Conservation (phyloP, 208 protist genomes). For the Crithidia fasciculata region DNA sequence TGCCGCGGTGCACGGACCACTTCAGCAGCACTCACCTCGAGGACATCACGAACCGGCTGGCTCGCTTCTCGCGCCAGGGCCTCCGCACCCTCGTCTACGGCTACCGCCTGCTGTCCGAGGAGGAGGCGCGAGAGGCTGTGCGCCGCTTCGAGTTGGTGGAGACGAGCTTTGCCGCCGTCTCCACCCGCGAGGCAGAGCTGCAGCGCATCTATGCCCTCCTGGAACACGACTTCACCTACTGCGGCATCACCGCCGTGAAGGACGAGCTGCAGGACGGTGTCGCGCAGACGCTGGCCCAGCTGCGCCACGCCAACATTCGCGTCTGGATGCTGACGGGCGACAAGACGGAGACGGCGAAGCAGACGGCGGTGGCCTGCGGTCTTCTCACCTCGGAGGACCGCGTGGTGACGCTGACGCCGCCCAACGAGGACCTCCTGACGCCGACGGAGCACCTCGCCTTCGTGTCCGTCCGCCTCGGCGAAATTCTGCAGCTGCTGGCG, state of each 20-base stretch:
- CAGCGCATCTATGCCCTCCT: constrained; percentile 61
- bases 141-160: constrained; percentile 29
- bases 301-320: constrained; percentile 79
- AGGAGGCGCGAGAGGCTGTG: constrained; percentile 48
- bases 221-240: constrained; percentile 87
- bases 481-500: constrained; percentile 24
- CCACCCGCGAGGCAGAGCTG: constrained; percentile 35
- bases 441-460: constrained; percentile 47
- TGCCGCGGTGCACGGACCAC: constrained; percentile 47
- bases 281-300: constrained; percentile 79
- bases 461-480: constrained; percentile 34
- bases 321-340: constrained; percentile 98
- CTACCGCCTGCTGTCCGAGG: constrained; percentile 50
- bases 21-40: constrained; percentile 31
- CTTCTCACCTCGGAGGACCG: constrained; percentile 49
- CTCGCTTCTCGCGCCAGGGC: constrained; percentile 45
- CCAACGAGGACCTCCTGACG: constrained; percentile 32
- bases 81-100: constrained; percentile 79
- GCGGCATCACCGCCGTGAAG: constrained; percentile 95
- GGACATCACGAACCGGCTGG: constrained; percentile 19
- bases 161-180: constrained; percentile 20
- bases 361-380: constrained; percentile 90
- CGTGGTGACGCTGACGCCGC: constrained; percentile 49
- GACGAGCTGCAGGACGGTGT: constrained; percentile 97
- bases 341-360: constrained; percentile 96